These are phyloP conservation scores for Xylaria polymorpha DNA, from an alignment of 2,329 filamentous ascomycete species.

Conservation along the genomic window DNA sequence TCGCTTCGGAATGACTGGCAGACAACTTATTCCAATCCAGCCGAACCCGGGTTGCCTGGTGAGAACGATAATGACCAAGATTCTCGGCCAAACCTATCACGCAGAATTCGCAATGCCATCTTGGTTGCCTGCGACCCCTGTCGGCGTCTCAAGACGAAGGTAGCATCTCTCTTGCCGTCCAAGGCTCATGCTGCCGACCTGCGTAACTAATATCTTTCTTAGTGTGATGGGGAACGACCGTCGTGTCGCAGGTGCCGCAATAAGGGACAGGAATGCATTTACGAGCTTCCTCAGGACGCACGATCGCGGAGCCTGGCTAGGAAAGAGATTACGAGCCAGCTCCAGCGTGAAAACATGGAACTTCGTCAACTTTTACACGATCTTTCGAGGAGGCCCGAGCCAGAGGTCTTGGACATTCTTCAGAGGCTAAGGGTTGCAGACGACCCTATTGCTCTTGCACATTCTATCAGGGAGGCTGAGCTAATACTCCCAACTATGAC, in stretches of 20 bases:
- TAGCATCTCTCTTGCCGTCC: neutral
- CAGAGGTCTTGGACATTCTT: slow-evolving; percentile 25
- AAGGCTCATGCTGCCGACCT: neutral
- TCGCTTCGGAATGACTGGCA: slow-evolving; percentile 15
- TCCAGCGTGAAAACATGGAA: slow-evolving; percentile 20
- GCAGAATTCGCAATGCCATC: slow-evolving; percentile 8
- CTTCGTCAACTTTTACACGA: slow-evolving; percentile 31
- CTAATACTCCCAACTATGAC: slow-evolving; percentile 19
- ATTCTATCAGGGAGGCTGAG: slow-evolving; percentile 31
- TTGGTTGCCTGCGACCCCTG: slow-evolving; percentile 36
- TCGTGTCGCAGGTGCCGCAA: slow-evolving; percentile 23
- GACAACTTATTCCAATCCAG: slow-evolving; percentile 23
- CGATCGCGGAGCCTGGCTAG: slow-evolving; percentile 25
- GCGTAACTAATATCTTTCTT: neutral
- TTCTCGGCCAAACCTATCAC: neutral
- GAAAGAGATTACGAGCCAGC: slow-evolving; percentile 24
- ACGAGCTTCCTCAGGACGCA: slow-evolving; percentile 30
- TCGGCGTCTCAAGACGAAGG: slow-evolving; percentile 35
- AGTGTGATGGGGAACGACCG: slow-evolving; percentile 36
- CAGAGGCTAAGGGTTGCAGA: slow-evolving; percentile 18
- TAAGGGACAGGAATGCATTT: slow-evolving; percentile 26
- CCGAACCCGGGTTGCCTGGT: slow-evolving; percentile 15
- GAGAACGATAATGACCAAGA: slow-evolving; percentile 1
- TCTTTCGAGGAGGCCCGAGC: slow-evolving; percentile 21
- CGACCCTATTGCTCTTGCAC: slow-evolving; percentile 27